Percentiles rank a stretch among this genome's conserved stretches.
These are phyloP conservation scores for Chlamydomonas sp. DNA, from an alignment of 139 green algal species.

Conservation along the genomic window DNA sequence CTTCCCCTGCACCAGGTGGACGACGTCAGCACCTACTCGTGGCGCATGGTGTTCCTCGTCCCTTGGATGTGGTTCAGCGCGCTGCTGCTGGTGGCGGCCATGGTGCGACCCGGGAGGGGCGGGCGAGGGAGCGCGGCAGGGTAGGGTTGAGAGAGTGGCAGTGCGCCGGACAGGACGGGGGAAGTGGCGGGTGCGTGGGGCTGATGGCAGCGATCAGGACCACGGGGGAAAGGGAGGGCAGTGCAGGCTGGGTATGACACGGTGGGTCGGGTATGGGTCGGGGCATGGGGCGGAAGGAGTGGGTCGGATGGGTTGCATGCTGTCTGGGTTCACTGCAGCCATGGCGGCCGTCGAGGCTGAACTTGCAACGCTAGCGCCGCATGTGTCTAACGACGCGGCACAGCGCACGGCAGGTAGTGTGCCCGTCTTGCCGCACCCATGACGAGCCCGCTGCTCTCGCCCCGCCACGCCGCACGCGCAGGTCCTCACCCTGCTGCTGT, in stretches of 20 bases:
- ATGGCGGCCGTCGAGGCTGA: too few species aligned
- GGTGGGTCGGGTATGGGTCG: too few species aligned
- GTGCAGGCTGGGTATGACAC: too few species aligned
- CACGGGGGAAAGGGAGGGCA: too few species aligned
- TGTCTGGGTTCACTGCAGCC: too few species aligned
- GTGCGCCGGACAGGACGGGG: background rate
- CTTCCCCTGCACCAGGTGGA: slow-evolving; percentile 51
- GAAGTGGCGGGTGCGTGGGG: background rate
- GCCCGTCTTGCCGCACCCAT: background rate
- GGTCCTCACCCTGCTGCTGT: slow-evolving; percentile 47
- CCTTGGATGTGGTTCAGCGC: slow-evolving; percentile 70
- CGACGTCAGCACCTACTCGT: slow-evolving; percentile 52
- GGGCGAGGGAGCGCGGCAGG: background rate
- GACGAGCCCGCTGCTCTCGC: background rate
- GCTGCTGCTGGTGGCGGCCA: slow-evolving; percentile 53
- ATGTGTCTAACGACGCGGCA: too few species aligned
- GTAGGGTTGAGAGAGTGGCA: background rate
- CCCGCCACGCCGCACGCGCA: slow-evolving; percentile 15
- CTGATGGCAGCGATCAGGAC: too few species aligned
- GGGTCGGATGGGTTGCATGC: too few species aligned
- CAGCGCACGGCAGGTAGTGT: background rate
- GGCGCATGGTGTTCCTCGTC: slow-evolving; percentile 71
- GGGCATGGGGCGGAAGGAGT: too few species aligned
- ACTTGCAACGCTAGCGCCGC: too few species aligned
- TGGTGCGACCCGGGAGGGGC: slow-evolving; percentile 38